These are phyloP conservation scores for Triticum aestivum DNA, from an alignment of 176 grass and related monocot genomes.

Conservation along the genomic window IWGSC_CS_RefSeq_v2.1 NC_057808.1:368607957-368608456, in stretches of 20 bases:
- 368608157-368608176: background rate
- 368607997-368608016: slow-evolving; percentile 35
- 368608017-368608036: slow-evolving; percentile 81
- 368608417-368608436: background rate
- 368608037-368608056: slow-evolving; percentile 59
- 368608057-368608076: background rate
- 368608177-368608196: background rate
- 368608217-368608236: no score
- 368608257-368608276: background rate
- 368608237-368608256: background rate
- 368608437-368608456: background rate
- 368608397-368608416: background rate
- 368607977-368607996: background rate
- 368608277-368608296: background rate
- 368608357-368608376: background rate
- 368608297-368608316: background rate
- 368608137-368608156: background rate
- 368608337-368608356: background rate
- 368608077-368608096: slow-evolving; percentile 56
- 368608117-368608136: slow-evolving; percentile 48
- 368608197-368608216: background rate
- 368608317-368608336: background rate
- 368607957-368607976: background rate
- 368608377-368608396: background rate
- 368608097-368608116: slow-evolving; percentile 45